These are phyloP conservation scores for Lichtheimia hyalospora DNA, from an alignment of 371 early-diverging fungal genomes.

Conservation along the genomic window DNA sequence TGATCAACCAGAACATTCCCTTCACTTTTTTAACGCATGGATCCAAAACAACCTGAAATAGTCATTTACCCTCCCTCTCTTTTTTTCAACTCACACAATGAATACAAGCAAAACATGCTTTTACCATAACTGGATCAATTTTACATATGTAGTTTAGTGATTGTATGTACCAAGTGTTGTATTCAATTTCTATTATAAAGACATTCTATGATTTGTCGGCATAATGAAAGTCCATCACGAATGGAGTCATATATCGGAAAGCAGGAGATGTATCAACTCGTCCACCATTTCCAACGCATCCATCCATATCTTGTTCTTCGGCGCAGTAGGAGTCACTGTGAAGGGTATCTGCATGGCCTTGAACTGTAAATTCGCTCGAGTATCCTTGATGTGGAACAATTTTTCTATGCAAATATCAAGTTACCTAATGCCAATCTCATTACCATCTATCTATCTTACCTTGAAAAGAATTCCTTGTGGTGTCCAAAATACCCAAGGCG, in stretches of 20 bases:
- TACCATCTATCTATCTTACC: background rate
- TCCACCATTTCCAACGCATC: too few species aligned
- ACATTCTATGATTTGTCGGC: too few species aligned
- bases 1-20: conserved; percentile 57
- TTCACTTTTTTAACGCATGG: conserved; percentile 73
- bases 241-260: too few species aligned
- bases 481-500: conserved; percentile 25
- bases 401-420: conserved; percentile 1
- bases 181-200: too few species aligned
- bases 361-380: conserved; percentile 15
- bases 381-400: conserved; percentile 18
- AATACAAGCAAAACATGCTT: too few species aligned
- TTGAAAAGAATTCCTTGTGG: conserved; percentile 16
- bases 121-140: too few species aligned
- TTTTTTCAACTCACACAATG: too few species aligned
- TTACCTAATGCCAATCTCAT: background rate
- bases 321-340: background rate
- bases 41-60: conserved; percentile 5
- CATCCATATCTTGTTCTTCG: background rate
- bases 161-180: too few species aligned
- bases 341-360: background rate
- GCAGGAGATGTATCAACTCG: too few species aligned
- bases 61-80: too few species aligned
- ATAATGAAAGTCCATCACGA: too few species aligned
- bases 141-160: too few species aligned